Evolutionary conservation across 495 filamentous ascomycete species (phyloP).

Genomic region (Neurospora sp.): DNA sequence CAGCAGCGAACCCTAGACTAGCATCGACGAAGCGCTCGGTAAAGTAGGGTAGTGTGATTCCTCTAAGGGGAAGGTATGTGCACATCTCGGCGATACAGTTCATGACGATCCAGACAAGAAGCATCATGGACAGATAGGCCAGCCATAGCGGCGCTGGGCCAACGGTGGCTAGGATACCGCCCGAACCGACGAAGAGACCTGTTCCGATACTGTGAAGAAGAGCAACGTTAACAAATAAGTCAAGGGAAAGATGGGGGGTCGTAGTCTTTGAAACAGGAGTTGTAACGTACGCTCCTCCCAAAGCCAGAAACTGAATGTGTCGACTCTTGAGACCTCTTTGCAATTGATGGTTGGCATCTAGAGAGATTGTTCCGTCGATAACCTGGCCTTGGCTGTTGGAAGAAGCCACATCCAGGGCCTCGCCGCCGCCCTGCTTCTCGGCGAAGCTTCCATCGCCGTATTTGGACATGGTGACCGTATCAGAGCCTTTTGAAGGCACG

Average conservation of each 20-base stretch:
- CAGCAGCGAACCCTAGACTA: conserved; percentile 68
- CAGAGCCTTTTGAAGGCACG: not conserved
- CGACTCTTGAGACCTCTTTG: conserved; percentile 55
- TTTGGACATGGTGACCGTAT: not conserved
- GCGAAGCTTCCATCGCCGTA: not conserved
- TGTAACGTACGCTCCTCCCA: conserved; percentile 43
- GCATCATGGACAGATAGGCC: conserved; percentile 40
- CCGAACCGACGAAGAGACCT: conserved; percentile 45
- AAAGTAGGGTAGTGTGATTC: conserved; percentile 50
- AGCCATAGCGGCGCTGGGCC: conserved; percentile 42
- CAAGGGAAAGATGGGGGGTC: too few relatives aligned
- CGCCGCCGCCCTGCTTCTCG: not conserved
- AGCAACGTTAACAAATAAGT: not conserved
- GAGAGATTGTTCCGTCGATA: conserved; percentile 14
- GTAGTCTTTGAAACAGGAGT: not conserved
- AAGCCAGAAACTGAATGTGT: conserved; percentile 63
- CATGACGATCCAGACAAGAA: conserved; percentile 35
- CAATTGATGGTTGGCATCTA: conserved; percentile 23
- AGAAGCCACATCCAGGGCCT: not conserved
- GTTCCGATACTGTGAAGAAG: conserved; percentile 48
- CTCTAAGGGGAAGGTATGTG: conserved; percentile 53
- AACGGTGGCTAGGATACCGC: conserved; percentile 34
- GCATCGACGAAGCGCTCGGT: conserved; percentile 64
- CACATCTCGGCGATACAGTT: conserved; percentile 39
- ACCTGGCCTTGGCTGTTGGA: not conserved